Evolutionary conservation across 257 asterid species (phyloP).

Genomic region (Solanum sitiens): DNA sequence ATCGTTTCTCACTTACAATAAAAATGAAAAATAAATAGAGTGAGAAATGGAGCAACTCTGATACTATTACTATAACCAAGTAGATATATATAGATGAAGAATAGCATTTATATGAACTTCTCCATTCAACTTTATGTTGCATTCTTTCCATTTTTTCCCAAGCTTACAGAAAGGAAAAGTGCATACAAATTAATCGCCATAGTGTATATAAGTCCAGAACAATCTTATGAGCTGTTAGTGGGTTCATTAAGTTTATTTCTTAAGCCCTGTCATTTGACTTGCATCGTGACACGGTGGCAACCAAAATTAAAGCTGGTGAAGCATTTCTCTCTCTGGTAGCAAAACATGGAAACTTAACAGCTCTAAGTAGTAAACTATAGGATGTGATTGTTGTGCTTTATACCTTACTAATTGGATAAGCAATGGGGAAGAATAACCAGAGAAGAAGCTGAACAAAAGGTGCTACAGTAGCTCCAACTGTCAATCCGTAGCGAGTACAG

Average conservation of each 20-base stretch:
- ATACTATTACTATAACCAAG: not conserved
- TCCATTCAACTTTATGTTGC: not conserved
- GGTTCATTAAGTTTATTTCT: not conserved
- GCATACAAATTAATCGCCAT: not conserved
- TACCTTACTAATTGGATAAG: slow-evolving; percentile 99
- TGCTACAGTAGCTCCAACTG: slow-evolving; percentile 82
- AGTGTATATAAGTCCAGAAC: not conserved
- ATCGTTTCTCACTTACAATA: not conserved
- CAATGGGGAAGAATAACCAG: slow-evolving; percentile 77
- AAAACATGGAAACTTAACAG: not conserved
- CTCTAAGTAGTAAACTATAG: not conserved
- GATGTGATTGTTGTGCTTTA: not conserved
- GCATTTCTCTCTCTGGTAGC: not conserved
- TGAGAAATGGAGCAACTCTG: not conserved
- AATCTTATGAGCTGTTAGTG: not conserved
- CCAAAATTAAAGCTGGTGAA: not conserved
- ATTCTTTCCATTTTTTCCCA: not conserved
- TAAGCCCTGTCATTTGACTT: not conserved
- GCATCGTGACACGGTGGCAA: not conserved
- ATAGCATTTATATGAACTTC: not conserved
- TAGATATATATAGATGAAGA: not conserved
- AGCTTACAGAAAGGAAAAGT: not conserved
- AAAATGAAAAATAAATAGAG: not conserved
- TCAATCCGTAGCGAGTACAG: slow-evolving; percentile 89
- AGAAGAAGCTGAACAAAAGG: slow-evolving; percentile 90